These are phyloP conservation scores for Alternaria incomplexa DNA, from an alignment of 2,329 filamentous ascomycete species.

Conservation along the genomic window DNA sequence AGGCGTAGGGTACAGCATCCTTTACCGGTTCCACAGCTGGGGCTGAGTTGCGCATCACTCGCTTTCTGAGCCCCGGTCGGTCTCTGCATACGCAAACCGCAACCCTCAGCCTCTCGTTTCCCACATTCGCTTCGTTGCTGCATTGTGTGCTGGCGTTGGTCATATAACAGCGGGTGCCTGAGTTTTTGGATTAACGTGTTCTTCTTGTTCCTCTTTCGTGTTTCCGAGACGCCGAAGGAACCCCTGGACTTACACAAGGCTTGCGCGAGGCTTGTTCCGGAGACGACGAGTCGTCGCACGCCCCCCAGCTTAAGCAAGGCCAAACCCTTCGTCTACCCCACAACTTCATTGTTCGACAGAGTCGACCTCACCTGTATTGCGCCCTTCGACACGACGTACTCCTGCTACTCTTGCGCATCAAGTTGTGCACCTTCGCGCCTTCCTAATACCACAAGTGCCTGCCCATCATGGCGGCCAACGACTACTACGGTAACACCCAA, in stretches of 20 bases:
- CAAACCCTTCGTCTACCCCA: constrained; percentile 5
- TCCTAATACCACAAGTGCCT: background rate
- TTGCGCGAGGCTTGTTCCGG: background rate
- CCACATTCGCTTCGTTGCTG: constrained; percentile 6
- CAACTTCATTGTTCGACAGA: constrained; percentile 4
- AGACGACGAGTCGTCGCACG: background rate
- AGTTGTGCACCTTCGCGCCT: background rate
- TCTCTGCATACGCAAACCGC: constrained; percentile 13
- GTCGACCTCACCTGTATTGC: background rate
- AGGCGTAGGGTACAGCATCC: background rate
- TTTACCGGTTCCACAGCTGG: constrained; percentile 1
- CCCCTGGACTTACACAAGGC: background rate
- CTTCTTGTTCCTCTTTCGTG: background rate
- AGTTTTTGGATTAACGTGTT: background rate
- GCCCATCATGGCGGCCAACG: constrained; percentile 55
- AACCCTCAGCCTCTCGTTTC: constrained; percentile 13
- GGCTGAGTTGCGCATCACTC: constrained; percentile 11
- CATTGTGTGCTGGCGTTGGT: background rate
- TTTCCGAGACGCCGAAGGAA: background rate
- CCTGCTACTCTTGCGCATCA: background rate
- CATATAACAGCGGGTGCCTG: background rate
- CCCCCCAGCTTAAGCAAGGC: constrained; percentile 5
- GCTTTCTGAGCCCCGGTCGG: constrained; percentile 5
- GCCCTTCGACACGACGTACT: background rate
- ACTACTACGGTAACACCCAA: constrained; percentile 64